Base-by-base conservation (phyloP, 1,284 basidiomycete species). In the Moniliophthora roreri region DNA sequence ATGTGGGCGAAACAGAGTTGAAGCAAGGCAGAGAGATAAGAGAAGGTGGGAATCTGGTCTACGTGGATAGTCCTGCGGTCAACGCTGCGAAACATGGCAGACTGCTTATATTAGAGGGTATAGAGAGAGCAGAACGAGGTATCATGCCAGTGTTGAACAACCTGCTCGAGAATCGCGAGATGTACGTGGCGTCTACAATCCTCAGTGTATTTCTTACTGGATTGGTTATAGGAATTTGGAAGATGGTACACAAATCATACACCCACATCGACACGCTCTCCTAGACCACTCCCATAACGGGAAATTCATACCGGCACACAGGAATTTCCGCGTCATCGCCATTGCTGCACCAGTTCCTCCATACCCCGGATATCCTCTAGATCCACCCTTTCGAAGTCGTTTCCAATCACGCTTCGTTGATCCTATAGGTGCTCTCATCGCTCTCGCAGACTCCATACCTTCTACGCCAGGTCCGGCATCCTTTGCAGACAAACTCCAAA, bases 171-270 rank as follows among this genome's bases (percentile, higher is more conserved):
- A 85, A 85, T 63, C 72, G 84, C 35, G 84, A 87, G 68, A 83
- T 87, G 81, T 82, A 60, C 53, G 70, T 53, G 4, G 26, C 26
- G 13, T n/a, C 3, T 18, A n/a, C 15, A 8, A 21, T 20, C n/a
- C 51, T 51, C 37, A 11, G 18, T 20, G 21, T 16, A 50, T 48
- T 21, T 16, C 16, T 41, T 42, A 18, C 26, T 38, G 36, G 35
- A 16, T 3, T 7, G 40, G 24, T n/a, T 20, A 24, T 55, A 84
- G 82, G 75, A 85, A 87, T 55, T 66, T 87, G 23, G 84, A 85
- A 57, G 84, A 87, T 52, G 84, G 84, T 23, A 84, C 89, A 58
- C 84, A 93, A 76, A 84, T 87, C 41, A 76, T 87, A 23, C 84
- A 86, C 58, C 78, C 82, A 0, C 78, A 82, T 51, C 77, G 82